A percentile compares a stretch with the other conserved stretches of the same genome.
Conservation (phyloP, 306 rosid species). For the Pyrus bretschneideri region DNA sequence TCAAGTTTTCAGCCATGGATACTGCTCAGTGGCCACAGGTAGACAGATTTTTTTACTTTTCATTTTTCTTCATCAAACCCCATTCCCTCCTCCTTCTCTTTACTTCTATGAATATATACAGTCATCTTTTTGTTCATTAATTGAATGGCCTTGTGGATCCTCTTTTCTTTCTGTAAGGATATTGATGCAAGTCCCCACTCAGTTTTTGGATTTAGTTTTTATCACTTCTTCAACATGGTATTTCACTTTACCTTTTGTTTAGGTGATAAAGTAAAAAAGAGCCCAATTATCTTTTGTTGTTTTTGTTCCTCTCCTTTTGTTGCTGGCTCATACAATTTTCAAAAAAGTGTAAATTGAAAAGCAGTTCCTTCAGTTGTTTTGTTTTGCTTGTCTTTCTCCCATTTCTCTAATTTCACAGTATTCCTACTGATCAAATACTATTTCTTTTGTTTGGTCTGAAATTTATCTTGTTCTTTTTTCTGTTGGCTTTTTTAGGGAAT, state of each 20-base stretch:
- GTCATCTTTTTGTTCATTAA: background rate
- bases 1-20: constrained; percentile 48
- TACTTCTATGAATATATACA: background rate
- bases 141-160: background rate
- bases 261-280: constrained; percentile 25
- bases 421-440: background rate
- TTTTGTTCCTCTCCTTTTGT: background rate
- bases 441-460: constrained; percentile 5
- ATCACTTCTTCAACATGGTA: constrained; percentile 22
- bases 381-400: constrained; percentile 18
- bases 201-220: constrained; percentile 26
- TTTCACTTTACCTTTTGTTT: constrained; percentile 41
- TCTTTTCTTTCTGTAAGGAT: constrained; percentile 8
- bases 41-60: background rate
- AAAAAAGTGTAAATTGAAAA: constrained; percentile 14
- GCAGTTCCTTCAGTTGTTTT: constrained; percentile 16
- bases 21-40: constrained; percentile 88
- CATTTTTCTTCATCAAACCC: background rate
- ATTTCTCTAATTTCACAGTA: background rate
- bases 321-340: constrained; percentile 2
- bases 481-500: constrained; percentile 39
- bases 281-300: background rate
- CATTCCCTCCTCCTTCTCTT: background rate
- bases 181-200: constrained; percentile 21
- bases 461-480: background rate